Evolutionary conservation across 768 basidiomycete genomes (phyloP).

Genomic region (Lactifluus piperatus): DNA sequence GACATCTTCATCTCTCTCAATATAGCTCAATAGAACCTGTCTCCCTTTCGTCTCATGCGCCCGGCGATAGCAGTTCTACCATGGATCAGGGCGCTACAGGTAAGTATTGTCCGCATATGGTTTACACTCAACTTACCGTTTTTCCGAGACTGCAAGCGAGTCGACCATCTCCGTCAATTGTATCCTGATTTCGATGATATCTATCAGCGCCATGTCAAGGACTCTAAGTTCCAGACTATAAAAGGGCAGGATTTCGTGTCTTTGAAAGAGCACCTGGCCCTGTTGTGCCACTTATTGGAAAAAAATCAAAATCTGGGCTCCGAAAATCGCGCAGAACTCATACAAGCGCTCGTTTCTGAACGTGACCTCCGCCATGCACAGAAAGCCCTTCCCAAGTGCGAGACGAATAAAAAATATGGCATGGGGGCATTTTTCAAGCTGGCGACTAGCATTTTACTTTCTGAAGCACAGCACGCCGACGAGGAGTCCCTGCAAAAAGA

Average conservation of each 20-base stretch:
- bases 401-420: background rate
- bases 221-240: background rate
- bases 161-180: background rate
- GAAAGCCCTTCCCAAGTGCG: background rate
- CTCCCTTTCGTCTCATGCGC: background rate
- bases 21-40: background rate
- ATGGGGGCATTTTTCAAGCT: background rate
- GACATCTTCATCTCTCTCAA: background rate
- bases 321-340: background rate
- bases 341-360: background rate
- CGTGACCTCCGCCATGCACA: background rate
- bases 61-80: background rate
- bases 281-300: background rate
- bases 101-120: background rate
- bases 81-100: background rate
- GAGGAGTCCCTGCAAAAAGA: constrained; percentile 1
- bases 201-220: background rate
- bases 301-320: background rate
- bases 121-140: background rate
- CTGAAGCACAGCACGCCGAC: no score
- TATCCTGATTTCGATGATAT: background rate
- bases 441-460: background rate
- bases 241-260: background rate
- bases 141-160: background rate
- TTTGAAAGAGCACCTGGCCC: background rate